Evolutionary conservation across 2,329 filamentous ascomycete genomes (phyloP).

Genomic region (Didymella pomorum): DNA sequence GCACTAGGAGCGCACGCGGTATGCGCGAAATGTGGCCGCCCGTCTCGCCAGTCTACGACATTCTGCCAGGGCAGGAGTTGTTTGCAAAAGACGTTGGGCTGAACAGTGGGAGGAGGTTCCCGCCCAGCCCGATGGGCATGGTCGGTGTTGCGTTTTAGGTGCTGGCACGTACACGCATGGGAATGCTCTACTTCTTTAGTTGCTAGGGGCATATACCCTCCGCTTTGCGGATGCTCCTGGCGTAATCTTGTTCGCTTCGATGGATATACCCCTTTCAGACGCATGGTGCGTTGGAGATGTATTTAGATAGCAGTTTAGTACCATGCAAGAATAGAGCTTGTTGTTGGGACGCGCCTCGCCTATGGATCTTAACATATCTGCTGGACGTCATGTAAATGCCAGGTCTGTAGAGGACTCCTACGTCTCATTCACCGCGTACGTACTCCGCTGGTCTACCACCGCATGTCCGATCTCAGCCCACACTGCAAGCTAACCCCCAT

Average conservation of each 20-base stretch:
- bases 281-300: background rate
- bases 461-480: background rate
- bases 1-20: slow-evolving; percentile 28
- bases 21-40: slow-evolving; percentile 38
- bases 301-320: slow-evolving; percentile 4
- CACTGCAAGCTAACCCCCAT: background rate
- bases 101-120: slow-evolving; percentile 22
- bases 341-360: background rate
- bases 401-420: background rate
- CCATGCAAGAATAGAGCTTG: background rate
- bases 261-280: slow-evolving; percentile 21
- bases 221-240: slow-evolving; percentile 13
- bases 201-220: slow-evolving; percentile 19
- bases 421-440: background rate
- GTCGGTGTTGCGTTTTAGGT: slow-evolving; percentile 49
- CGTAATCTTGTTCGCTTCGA: slow-evolving; percentile 12
- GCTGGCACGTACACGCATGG: slow-evolving; percentile 9
- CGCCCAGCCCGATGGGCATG: slow-evolving; percentile 30
- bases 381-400: background rate
- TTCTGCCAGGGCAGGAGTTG: slow-evolving; percentile 46
- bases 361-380: background rate
- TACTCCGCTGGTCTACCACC: background rate
- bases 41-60: slow-evolving; percentile 35
- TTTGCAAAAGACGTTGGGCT: slow-evolving; percentile 28
- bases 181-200: background rate